Evolutionary conservation across 345 rosid species (phyloP).

Genomic region (Gossypium arboreum): DNA sequence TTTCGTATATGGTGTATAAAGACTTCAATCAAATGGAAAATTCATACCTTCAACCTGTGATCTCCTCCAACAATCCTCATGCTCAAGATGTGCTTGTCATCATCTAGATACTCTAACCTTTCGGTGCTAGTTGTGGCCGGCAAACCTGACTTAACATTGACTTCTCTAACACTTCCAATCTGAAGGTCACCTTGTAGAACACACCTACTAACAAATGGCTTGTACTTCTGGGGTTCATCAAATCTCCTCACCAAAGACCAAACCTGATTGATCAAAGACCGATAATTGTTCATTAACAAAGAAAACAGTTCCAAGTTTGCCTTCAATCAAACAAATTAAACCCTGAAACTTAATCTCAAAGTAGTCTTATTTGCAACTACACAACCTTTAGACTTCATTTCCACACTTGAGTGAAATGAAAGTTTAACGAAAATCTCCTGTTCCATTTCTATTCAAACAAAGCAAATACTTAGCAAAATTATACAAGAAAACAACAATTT

Average conservation of each 20-base stretch:
- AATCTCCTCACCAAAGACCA: constrained; percentile 84
- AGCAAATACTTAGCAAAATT: neutral
- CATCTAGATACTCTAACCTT: constrained; percentile 70
- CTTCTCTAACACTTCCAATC: constrained; percentile 79
- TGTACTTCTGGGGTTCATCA: constrained; percentile 79
- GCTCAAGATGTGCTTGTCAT: constrained; percentile 67
- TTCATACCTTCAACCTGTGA: constrained; percentile 66
- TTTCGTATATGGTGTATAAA: neutral
- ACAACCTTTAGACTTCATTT: neutral
- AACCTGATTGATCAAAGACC: constrained; percentile 34
- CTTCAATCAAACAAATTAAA: neutral
- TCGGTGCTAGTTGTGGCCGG: constrained; percentile 83
- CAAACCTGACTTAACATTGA: constrained; percentile 73
- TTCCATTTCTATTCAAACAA: neutral
- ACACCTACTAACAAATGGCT: constrained; percentile 73
- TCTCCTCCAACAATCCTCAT: constrained; percentile 75
- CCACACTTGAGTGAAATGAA: neutral
- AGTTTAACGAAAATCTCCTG: neutral
- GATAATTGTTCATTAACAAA: neutral
- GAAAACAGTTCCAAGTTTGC: neutral
- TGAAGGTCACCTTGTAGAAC: constrained; percentile 61
- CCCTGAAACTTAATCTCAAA: neutral
- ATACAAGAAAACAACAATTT: neutral
- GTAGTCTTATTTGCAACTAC: neutral
- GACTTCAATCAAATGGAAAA: neutral